Conservation (phyloP, 768 basidiomycete genomes). For the Naematelia aurantialba region DNA sequence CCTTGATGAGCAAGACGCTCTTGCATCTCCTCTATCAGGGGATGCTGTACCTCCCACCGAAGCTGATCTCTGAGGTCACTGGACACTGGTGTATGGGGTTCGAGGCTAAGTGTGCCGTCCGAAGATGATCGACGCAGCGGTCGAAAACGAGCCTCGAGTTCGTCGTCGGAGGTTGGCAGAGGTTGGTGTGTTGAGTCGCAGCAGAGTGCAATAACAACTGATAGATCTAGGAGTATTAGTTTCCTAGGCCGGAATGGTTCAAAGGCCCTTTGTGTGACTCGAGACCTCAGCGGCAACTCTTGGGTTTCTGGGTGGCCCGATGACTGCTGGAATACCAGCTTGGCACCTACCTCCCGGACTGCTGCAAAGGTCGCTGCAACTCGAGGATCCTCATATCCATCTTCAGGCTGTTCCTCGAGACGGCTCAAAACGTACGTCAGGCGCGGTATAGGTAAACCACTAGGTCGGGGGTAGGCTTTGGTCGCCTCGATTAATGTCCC, state of each 20-base stretch:
- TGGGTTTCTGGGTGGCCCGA: no score
- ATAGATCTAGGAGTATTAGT: slow-evolving; percentile 75
- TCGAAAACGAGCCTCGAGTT: slow-evolving; percentile 64
- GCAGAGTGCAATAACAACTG: slow-evolving; percentile 74
- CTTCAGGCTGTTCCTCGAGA: slow-evolving; percentile 53
- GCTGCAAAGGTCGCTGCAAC: slow-evolving; percentile 60
- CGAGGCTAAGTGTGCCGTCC: slow-evolving; percentile 9
- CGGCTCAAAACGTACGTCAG: slow-evolving; percentile 65
- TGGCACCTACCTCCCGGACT: slow-evolving; percentile 65
- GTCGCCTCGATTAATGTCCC: slow-evolving; percentile 66
- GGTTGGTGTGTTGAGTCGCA: slow-evolving; percentile 75
- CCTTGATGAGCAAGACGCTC: slow-evolving; percentile 48
- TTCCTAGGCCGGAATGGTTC: slow-evolving; percentile 52
- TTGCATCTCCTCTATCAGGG: slow-evolving; percentile 62
- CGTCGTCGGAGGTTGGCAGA: slow-evolving; percentile 59
- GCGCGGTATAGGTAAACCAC: slow-evolving; percentile 45
- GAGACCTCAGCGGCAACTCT: no score
- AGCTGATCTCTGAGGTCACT: slow-evolving; percentile 69
- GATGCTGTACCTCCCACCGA: slow-evolving; percentile 67
- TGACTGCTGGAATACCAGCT: slow-evolving; percentile 57
- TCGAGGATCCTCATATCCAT: slow-evolving; percentile 54
- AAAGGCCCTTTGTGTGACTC: no score
- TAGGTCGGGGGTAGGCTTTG: slow-evolving; percentile 56
- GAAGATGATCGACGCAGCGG: slow-evolving; percentile 51
- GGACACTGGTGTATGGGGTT: slow-evolving; percentile 55